phyloP scores from a whole-genome alignment of 208 protist species.

The Strigomonas culicis region DNA sequence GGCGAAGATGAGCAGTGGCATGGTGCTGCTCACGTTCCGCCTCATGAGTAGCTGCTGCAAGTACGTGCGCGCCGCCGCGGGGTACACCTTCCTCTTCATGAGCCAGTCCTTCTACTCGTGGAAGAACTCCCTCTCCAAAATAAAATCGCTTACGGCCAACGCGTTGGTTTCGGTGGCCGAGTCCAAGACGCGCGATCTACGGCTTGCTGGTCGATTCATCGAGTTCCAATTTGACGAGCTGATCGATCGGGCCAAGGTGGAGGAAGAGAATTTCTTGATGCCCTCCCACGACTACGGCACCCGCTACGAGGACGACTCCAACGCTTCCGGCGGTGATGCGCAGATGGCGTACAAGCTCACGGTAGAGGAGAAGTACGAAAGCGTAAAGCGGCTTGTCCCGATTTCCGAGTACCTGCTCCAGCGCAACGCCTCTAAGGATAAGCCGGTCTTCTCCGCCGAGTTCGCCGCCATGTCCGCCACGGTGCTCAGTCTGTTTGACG shows the following conservation, averaged over 20 bases:
- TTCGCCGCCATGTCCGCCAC: conserved; percentile 64
- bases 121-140: conserved; percentile 67
- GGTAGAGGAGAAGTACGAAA: conserved; percentile 47
- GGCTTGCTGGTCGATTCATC: conserved; percentile 78
- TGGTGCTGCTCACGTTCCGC: conserved; percentile 77
- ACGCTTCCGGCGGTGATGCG: conserved; percentile 45
- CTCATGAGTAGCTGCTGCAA: conserved; percentile 86
- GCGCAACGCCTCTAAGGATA: conserved; percentile 17
- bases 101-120: conserved; percentile 71
- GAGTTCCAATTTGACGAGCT: conserved; percentile 81
- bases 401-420: conserved; percentile 63
- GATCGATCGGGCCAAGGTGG: conserved; percentile 47
- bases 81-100: conserved; percentile 70
- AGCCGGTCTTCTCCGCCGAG: conserved; percentile 63
- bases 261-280: conserved; percentile 41
- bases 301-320: conserved; percentile 63
- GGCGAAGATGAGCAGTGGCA: conserved; percentile 65
- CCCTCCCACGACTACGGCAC: conserved; percentile 36
- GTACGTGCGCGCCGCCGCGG: conserved; percentile 62
- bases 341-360: conserved; percentile 52
- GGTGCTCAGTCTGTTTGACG: conserved; percentile 77
- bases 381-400: conserved; percentile 50
- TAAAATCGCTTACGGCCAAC: conserved; percentile 73
- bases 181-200: conserved; percentile 68
- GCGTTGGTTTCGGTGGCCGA: conserved; percentile 81